phyloP scores from a whole-genome alignment of 2,329 filamentous ascomycete genomes.

The Albophoma yamanashiensis region DNA sequence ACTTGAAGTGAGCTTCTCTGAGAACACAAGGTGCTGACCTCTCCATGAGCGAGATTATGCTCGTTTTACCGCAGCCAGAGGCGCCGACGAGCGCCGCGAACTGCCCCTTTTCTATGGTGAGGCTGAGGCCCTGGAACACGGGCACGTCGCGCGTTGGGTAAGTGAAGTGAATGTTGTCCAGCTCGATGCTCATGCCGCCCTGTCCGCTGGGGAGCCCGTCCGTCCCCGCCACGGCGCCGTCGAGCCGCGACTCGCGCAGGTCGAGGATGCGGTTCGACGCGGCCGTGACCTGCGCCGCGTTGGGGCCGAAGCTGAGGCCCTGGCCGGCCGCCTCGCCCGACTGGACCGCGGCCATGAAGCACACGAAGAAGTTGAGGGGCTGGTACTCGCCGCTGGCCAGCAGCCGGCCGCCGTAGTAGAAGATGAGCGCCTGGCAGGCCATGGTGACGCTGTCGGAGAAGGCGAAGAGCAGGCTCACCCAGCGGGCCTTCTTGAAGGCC shows the following conservation, averaged over 20 bases:
- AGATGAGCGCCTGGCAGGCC: conserved; percentile 51
- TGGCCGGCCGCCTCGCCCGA: conserved; percentile 58
- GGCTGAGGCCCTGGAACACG: conserved; percentile 49
- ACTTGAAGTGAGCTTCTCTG: background rate
- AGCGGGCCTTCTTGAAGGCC: conserved; percentile 51
- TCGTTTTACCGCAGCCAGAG: conserved; percentile 63
- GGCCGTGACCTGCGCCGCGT: conserved; percentile 47
- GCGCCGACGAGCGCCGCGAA: conserved; percentile 62
- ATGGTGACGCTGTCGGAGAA: conserved; percentile 58
- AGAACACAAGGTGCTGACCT: conserved; percentile 13
- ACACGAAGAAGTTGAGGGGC: conserved; percentile 39
- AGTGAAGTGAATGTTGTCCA: conserved; percentile 46
- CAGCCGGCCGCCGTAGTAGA: conserved; percentile 56
- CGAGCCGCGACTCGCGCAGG: conserved; percentile 32
- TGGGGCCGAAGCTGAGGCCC: conserved; percentile 57
- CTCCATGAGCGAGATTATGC: conserved; percentile 54
- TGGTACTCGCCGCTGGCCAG: conserved; percentile 39
- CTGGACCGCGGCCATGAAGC: conserved; percentile 56
- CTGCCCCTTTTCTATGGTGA: conserved; percentile 57
- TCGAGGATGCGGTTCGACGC: conserved; percentile 50
- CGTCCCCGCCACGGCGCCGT: conserved; percentile 16
- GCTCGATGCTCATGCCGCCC: conserved; percentile 44
- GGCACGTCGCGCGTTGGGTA: conserved; percentile 47
- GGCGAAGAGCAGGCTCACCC: conserved; percentile 55
- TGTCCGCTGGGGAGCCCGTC: conserved; percentile 31